Evolutionary conservation across 2,329 filamentous ascomycete species (phyloP).

Genomic region (Neoscytalidium dimidiatum): DNA sequence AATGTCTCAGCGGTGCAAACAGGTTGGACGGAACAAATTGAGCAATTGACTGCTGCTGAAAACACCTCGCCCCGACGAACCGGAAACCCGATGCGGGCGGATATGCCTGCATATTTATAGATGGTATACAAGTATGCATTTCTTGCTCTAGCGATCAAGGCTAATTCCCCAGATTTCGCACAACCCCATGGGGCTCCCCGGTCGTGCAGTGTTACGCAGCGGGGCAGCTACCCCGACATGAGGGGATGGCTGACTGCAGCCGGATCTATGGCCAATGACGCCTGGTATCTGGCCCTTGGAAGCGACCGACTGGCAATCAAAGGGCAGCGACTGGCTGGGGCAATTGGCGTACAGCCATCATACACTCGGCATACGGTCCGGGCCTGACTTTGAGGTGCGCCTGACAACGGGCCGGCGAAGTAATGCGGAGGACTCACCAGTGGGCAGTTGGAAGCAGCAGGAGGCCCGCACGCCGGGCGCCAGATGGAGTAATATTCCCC

Average conservation of each 20-base stretch:
- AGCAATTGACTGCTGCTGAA: no score
- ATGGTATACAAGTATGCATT: not conserved
- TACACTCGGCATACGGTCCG: not conserved
- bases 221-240: not conserved
- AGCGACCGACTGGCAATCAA: no score
- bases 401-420: not conserved
- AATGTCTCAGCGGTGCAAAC: no score
- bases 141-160: not conserved
- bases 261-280: not conserved
- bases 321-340: not conserved
- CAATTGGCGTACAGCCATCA: not conserved
- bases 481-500: not conserved
- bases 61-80: no score
- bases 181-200: slow-evolving; percentile 8
- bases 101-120: not conserved
- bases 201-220: not conserved
- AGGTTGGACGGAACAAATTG: no score
- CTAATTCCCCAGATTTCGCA: not conserved
- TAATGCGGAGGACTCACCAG: not conserved
- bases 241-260: no score
- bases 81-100: not conserved
- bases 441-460: not conserved
- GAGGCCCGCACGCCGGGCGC: not conserved
- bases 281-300: not conserved
- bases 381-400: not conserved